A percentile compares a stretch with the other conserved stretches of the same genome.
Conservation (phyloP, 75 land plant species). For the Pinus albicaulis region DNA sequence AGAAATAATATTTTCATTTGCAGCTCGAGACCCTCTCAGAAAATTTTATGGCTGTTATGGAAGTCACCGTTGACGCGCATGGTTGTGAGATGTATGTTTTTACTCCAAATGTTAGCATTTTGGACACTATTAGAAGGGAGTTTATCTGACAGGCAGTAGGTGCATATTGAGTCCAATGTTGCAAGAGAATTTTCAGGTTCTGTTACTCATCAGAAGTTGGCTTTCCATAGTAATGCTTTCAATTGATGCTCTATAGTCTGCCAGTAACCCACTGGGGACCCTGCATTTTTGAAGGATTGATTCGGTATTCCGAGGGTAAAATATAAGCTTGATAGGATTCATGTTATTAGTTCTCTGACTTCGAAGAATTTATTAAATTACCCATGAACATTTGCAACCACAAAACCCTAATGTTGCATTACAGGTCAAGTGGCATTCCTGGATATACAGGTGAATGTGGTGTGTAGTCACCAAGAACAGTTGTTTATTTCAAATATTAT, state of each 20-base stretch:
- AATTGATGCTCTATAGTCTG: neutral
- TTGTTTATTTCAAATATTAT: too few species aligned
- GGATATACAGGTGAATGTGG: too few species aligned
- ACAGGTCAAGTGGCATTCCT: too few species aligned
- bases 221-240: neutral
- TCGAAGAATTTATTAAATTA: neutral
- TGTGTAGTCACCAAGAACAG: too few species aligned
- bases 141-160: neutral
- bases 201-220: neutral
- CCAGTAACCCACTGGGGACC: neutral
- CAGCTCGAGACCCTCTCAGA: constrained; percentile 55
- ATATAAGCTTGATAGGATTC: neutral
- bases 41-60: constrained; percentile 28
- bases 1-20: neutral
- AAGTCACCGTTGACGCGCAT: constrained; percentile 47
- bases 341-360: neutral
- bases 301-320: neutral
- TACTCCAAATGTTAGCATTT: constrained; percentile 20
- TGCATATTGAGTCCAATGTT: neutral
- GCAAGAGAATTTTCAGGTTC: neutral
- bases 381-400: neutral
- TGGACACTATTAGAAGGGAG: neutral
- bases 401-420: neutral
- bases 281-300: neutral
- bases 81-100: constrained; percentile 69